Base-by-base conservation (phyloP, 75 land plant genomes). In the Picea glauca region DNA sequence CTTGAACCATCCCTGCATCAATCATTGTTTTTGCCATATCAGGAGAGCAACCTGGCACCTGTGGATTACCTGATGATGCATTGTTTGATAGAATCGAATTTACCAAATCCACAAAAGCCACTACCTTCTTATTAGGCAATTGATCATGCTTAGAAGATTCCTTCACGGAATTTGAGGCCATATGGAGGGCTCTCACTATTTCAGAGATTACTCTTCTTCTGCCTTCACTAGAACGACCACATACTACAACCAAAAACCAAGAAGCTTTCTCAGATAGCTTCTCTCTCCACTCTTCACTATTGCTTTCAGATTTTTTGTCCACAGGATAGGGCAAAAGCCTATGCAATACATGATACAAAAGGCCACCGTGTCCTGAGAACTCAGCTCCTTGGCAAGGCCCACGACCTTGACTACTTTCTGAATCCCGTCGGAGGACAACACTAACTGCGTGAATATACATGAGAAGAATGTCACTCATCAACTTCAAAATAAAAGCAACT, bases 381-480 rank as follows among this genome's bases (percentile, higher is more conserved):
- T 85, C 92, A 20, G 59, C 38, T 35, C 38, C 38, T 35, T 35
- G 38, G 76, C 76, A 82, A 58, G 85, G 75, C 23, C 85, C 91
- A 1, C 91, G 90, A 4, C 81, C 85, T 72, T 91, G 90, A 75
- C 83, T 85, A 67, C 85, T 83, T 78, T 97, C 98, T 31, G 83
- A 74, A 82, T 97, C 99, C 72, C 94, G 65, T 72, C 81, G 86
- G 40, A 97, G 73, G 8, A 97, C 85, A 75, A 97, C 92, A 62
- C 87, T 26, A 85, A n/a, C n/a, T n/a, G n/a, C n/a, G n/a, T n/a
- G n/a, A n/a, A n/a, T 85, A 80, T 97, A 94, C 96, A 91, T 97
- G 30, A 94, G 79, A 65, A 97, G 84, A 65, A 97, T 86, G 75
- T 97, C 99, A 75, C 90, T 88, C 79, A 90, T 72, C 58, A 97